Conservation (phyloP, 108 stramenopile genomes). For the Pseudonitzschia pungens region DNA sequence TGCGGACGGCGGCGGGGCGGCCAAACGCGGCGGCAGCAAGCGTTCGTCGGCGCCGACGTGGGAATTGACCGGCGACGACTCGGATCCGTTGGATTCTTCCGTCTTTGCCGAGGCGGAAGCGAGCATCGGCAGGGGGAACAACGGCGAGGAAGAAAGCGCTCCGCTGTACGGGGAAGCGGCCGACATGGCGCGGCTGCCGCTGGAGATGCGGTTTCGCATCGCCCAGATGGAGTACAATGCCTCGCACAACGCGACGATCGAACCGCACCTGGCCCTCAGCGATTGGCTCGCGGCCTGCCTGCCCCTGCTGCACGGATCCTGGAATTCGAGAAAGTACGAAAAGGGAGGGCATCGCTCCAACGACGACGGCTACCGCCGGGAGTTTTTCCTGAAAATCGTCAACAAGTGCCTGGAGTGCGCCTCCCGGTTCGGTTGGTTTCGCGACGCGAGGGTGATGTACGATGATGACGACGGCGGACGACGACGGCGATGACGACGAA, state of each 20-base stretch:
- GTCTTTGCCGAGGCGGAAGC: constrained; percentile 38
- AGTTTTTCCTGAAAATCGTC: constrained; percentile 59
- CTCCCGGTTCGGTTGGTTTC: constrained; percentile 39
- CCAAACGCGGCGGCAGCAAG: not conserved
- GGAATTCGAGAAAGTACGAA: constrained; percentile 73
- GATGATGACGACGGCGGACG: not conserved
- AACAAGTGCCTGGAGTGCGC: constrained; percentile 68
- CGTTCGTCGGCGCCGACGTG: constrained; percentile 12
- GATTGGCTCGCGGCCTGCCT: constrained; percentile 72
- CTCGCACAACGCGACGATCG: constrained; percentile 48
- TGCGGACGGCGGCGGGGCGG: not conserved
- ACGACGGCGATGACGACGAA: constrained; percentile 3
- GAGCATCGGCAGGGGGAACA: not conserved
- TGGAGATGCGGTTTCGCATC: constrained; percentile 69
- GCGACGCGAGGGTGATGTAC: constrained; percentile 24
- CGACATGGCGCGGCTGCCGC: constrained; percentile 63
- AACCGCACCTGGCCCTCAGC: constrained; percentile 59
- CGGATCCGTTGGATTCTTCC: constrained; percentile 45
- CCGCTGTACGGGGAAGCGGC: constrained; percentile 44
- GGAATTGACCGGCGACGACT: constrained; percentile 43
- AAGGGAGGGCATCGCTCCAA: constrained; percentile 69
- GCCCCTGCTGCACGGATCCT: constrained; percentile 59
- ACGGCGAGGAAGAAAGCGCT: constrained; percentile 22
- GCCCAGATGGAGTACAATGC: constrained; percentile 81
- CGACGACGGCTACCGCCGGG: constrained; percentile 69